Evolutionary conservation across 2,329 filamentous ascomycete genomes (phyloP).

Genomic region (Dissoconium aciculare): DNA sequence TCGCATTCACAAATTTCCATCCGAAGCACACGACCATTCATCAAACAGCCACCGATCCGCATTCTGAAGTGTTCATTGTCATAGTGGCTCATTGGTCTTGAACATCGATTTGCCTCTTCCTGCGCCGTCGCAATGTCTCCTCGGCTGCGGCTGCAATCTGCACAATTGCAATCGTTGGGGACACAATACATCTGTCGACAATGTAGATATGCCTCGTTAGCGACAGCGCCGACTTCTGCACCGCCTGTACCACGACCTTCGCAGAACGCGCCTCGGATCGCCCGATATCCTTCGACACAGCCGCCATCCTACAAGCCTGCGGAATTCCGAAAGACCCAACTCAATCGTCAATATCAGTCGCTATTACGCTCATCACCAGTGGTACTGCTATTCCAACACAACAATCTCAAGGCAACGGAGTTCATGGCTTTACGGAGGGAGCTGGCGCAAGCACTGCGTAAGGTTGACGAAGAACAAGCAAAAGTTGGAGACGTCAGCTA

Average conservation of each 20-base stretch:
- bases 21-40: too few relatives aligned
- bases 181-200: constrained; percentile 22
- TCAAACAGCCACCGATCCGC: too few relatives aligned
- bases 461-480: constrained; percentile 44
- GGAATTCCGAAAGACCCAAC: constrained; percentile 78
- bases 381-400: constrained; percentile 74
- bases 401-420: constrained; percentile 59
- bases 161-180: constrained; percentile 21
- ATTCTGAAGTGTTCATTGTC: too few relatives aligned
- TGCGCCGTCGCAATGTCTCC: constrained; percentile 38
- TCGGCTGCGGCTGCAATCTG: constrained; percentile 31
- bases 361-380: constrained; percentile 72
- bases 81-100: too few relatives aligned
- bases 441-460: constrained; percentile 44
- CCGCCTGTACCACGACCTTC: constrained; percentile 37
- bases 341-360: constrained; percentile 75
- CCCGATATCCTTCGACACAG: constrained; percentile 49
- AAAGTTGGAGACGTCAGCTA: constrained; percentile 48
- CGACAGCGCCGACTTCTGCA: constrained; percentile 37
- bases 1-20: too few relatives aligned
- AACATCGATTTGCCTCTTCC: too few relatives aligned
- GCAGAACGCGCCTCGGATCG: constrained; percentile 28
- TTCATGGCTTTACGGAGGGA: constrained; percentile 60
- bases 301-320: constrained; percentile 77
- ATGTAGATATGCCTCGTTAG: constrained; percentile 35